Evolutionary conservation across 1,284 basidiomycete species (phyloP), one percentile per base, ranked within the genome.

Genomic region (Puccinia horiana): DNA sequence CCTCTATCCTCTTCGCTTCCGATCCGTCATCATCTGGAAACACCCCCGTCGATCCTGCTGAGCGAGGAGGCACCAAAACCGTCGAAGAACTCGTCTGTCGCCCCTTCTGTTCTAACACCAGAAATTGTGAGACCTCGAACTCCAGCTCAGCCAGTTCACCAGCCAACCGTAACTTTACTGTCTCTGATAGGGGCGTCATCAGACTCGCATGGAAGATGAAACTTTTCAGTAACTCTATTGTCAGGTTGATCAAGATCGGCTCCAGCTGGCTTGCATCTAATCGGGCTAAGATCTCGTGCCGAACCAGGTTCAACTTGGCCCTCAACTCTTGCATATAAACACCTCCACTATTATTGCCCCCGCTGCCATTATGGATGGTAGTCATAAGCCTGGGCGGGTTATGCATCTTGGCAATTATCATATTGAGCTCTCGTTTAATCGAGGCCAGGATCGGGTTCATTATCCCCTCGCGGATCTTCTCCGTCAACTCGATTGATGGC

Each of bases 131-230:
- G 18, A 87, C 74, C 8, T 92, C 91, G 87, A 98, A 96, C 88
- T 98, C 96, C 76, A 98, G 90, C 86, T 95, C 93, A 0, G 96
- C 93, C 94, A 97, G 96, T 86, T 98, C 96, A 76, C 92, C 93
- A 78, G 94, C 94, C 83, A 98, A 89, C 87, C 95, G 94, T 49
- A 98, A 89, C 86, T 96, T 96, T 1, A 94, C 93, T 83, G 90
- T 91, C 88, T 98, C 96, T 18, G 93, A 92, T 4, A 97, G 89
- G 0, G 94, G 94, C 84, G 91, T 91, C 16, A 92, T 92, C 78
- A 98, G 93, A 23, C 93, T 94, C 16, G 93, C 92, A 85, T 98
- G 94, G 73, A 97, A 87, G 12, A 98, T 90, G 87, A 98, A 98
- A 52, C 29, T 14, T 54, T 74, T 82, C 63, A 70, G 35, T 69